phyloP scores from a whole-genome alignment of 805 yeast species.

The Priceomyces medius region DNA sequence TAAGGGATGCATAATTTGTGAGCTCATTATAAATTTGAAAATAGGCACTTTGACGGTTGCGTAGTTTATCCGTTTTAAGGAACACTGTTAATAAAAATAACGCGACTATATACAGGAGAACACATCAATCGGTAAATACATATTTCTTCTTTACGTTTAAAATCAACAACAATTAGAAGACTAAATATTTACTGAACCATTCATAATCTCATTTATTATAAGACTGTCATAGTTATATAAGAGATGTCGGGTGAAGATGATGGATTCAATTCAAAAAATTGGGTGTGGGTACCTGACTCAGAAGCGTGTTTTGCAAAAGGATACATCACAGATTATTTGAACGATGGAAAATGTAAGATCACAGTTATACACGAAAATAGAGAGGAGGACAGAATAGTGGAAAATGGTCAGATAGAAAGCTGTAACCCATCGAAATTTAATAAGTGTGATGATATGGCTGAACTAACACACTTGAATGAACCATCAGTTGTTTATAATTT shows the following conservation, averaged over 20 bases:
- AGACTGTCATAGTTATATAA: neutral
- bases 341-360: conserved; percentile 35
- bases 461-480: conserved; percentile 88
- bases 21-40: too few species aligned
- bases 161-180: neutral
- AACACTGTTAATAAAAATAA: neutral
- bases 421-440: conserved; percentile 91
- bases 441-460: conserved; percentile 92
- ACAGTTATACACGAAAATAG: conserved; percentile 40
- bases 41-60: too few species aligned
- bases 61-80: conserved; percentile 2
- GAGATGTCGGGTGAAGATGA: conserved; percentile 21
- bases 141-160: conserved; percentile 2
- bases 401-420: conserved; percentile 48
- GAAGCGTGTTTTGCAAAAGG: conserved; percentile 56
- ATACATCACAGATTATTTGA: conserved; percentile 46
- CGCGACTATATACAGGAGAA: conserved; percentile 2
- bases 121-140: neutral
- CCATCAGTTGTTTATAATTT: conserved; percentile 92
- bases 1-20: too few species aligned
- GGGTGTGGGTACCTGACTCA: conserved; percentile 80
- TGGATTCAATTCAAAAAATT: conserved; percentile 46
- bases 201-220: neutral
- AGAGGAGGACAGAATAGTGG: conserved; percentile 42
- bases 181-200: neutral